phyloP scores from a whole-genome alignment of 2,329 filamentous ascomycete species.

The Fusarium sp. region DNA sequence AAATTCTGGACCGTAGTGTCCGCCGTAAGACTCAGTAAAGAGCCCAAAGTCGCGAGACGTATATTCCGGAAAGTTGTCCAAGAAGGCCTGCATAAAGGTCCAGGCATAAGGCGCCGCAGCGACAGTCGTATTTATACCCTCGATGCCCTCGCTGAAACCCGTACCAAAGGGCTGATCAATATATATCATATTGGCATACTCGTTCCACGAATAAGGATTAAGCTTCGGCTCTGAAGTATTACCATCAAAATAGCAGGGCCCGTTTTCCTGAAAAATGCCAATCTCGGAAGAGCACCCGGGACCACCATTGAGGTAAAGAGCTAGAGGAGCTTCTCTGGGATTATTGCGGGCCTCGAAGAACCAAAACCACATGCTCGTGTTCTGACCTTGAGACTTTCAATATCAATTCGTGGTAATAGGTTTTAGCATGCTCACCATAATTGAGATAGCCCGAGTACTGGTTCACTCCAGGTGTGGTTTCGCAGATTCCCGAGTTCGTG shows the following conservation, averaged over 20 bases:
- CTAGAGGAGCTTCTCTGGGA: conserved; percentile 56
- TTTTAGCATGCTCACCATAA: no score
- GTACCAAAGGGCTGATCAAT: conserved; percentile 70
- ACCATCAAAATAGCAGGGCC: conserved; percentile 77
- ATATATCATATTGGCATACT: conserved; percentile 71
- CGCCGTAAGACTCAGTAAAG: conserved; percentile 67
- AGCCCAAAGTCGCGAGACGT: conserved; percentile 67
- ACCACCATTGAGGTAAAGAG: conserved; percentile 65
- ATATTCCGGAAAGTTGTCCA: conserved; percentile 71
- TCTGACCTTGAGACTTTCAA: conserved; percentile 18
- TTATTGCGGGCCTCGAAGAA: conserved; percentile 61
- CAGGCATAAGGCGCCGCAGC: conserved; percentile 56
- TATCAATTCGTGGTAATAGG: no score
- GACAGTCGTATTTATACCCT: conserved; percentile 43
- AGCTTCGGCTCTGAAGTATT: conserved; percentile 48
- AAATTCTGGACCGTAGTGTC: conserved; percentile 68
- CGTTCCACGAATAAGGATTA: conserved; percentile 73
- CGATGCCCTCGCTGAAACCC: conserved; percentile 47
- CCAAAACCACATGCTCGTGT: conserved; percentile 57
- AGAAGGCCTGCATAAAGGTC: conserved; percentile 70
- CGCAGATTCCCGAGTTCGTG: conserved; percentile 60
- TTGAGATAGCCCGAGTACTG: conserved; percentile 73
- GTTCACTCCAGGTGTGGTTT: conserved; percentile 68
- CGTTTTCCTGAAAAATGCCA: conserved; percentile 74
- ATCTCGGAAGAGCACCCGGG: conserved; percentile 50